Base-by-base conservation (phyloP, 2,329 filamentous ascomycete species). In the Trichoderma aggressivum region DNA sequence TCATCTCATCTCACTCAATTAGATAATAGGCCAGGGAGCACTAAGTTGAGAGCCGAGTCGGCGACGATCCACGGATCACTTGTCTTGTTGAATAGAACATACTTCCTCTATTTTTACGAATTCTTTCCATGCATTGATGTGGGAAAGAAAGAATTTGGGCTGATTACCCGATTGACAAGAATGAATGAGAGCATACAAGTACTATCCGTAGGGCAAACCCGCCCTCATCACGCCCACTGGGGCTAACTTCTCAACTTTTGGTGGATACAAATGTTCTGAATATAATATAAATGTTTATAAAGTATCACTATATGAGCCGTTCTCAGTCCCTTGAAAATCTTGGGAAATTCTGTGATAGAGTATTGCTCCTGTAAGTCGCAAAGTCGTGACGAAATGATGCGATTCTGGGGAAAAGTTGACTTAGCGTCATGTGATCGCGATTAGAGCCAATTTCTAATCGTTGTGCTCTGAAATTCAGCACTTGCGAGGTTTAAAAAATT, bases 1-100 rank as follows among this genome's bases (percentile, higher is more conserved):
- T 10, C 30, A 32, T 32, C 8, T 32, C 8, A 32, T 3, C 30
- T 71, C 70, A 74, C 71, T 68, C 72, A 71, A 50, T 53, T 50
- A 28, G 73, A 73, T 72, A 74, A 74, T 72, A 74, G 74, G 34
- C 71, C 70, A 64, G 55, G 59, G 64, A 75, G 73, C 69, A 72
- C 70, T 59, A 70, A 71, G 72, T 62, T 73, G 74, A 72, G 72
- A 74, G 73, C 71, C 71, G 71, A 72, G 72, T 69, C 71, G 72
- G 70, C 65, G 72, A 74, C 59, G 30, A 64, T 50, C 59, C n/a
- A n/a, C n/a, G n/a, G n/a, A 63, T 47, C 14, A 36, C 7, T 16
- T 16, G 14, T 36, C 7, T 12, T 14, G 12, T 36, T 36, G 34
- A 5, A 36, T 14, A 7, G 5, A 36, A 12, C 14, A 36, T 12